Evolutionary conservation across 345 rosid genomes (phyloP).

Genomic region (Theobroma cacao): DNA sequence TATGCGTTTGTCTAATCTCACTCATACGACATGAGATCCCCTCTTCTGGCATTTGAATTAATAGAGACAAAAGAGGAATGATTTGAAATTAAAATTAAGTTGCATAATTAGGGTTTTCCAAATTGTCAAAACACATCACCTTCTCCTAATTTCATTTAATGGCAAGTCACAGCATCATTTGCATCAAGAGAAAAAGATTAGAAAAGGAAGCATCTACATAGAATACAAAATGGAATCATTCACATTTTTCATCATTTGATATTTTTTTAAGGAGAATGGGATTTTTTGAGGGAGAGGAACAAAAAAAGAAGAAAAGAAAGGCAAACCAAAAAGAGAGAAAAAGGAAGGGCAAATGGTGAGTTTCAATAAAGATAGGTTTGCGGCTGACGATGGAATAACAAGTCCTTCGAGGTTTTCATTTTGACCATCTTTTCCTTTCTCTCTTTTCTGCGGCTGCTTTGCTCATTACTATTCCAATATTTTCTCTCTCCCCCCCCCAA

Average conservation of each 20-base stretch:
- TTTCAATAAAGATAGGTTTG: constrained; percentile 48
- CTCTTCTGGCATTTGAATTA: too few species aligned
- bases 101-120: background rate
- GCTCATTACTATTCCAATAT: background rate
- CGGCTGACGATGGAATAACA: constrained; percentile 37
- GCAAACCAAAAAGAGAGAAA: background rate
- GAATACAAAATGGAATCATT: constrained; percentile 1
- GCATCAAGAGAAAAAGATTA: background rate
- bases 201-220: background rate
- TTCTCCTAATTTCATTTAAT: too few species aligned
- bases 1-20: too few species aligned
- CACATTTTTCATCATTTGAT: background rate
- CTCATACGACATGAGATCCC: too few species aligned
- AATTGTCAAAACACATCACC: background rate
- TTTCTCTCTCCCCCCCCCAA: background rate
- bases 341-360: constrained; percentile 43
- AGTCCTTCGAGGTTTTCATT: constrained; percentile 40
- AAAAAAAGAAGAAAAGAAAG: constrained; percentile 16
- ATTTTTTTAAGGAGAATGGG: background rate
- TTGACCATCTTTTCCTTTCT: constrained; percentile 49
- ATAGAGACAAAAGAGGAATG: too few species aligned
- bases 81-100: background rate
- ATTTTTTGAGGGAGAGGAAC: background rate
- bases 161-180: background rate
- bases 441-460: constrained; percentile 35